Evolutionary conservation across 2,329 filamentous ascomycete species (phyloP).

Genomic region (Claviceps sorghi): DNA sequence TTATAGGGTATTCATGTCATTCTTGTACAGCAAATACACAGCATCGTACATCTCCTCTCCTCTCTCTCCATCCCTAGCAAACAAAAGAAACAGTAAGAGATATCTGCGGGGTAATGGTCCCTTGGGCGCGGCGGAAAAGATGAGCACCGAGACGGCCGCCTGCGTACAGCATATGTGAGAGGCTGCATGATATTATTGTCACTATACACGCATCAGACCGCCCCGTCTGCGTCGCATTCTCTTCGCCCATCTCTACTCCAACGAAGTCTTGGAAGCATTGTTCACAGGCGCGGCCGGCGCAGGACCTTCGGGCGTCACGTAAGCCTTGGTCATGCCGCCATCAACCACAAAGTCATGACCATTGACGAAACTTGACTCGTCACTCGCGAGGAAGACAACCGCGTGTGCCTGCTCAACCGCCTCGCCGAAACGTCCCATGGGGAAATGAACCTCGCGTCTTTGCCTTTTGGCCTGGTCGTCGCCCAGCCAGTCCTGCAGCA

Average conservation of each 20-base stretch:
- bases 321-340: conserved; percentile 89
- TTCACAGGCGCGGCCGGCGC: conserved; percentile 40
- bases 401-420: conserved; percentile 88
- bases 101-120: background rate
- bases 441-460: conserved; percentile 80
- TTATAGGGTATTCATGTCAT: background rate
- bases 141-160: too few relatives aligned
- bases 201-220: too few relatives aligned
- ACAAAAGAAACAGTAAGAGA: background rate
- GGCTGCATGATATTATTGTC: too few relatives aligned
- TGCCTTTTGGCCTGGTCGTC: conserved; percentile 70
- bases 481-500: conserved; percentile 86
- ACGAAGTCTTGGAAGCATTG: conserved; percentile 38
- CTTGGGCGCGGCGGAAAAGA: background rate
- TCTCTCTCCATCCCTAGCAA: background rate
- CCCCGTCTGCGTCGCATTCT: background rate
- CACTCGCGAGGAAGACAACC: conserved; percentile 73
- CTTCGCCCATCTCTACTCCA: conserved; percentile 19
- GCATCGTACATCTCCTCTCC: background rate
- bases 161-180: too few relatives aligned
- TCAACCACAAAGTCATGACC: conserved; percentile 90
- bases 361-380: conserved; percentile 82
- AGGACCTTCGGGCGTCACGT: conserved; percentile 54
- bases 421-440: conserved; percentile 75
- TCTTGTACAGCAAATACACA: background rate